These are phyloP conservation scores for Guillardia theta DNA, from an alignment of 78 protist genomes.

Conservation along the genomic window DNA sequence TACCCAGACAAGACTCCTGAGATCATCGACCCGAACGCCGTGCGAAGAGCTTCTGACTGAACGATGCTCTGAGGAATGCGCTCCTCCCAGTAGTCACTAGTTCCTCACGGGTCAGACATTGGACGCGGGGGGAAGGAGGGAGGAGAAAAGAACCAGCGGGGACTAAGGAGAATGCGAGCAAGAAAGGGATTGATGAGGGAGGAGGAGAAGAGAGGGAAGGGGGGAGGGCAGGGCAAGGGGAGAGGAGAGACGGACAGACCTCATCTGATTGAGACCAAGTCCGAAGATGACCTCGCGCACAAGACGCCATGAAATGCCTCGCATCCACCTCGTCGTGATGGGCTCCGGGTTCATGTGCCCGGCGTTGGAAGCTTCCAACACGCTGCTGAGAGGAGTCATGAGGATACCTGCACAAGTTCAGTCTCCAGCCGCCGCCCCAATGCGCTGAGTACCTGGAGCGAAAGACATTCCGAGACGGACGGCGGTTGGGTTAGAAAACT, in stretches of 20 bases:
- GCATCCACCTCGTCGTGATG: conserved; percentile 44
- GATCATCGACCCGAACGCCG: background rate
- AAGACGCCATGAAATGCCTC: conserved; percentile 43
- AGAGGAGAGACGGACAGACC: background rate
- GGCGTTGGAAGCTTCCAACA: conserved; percentile 66
- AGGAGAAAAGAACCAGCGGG: background rate
- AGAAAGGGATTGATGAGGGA: background rate
- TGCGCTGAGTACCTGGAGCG: background rate
- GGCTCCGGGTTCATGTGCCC: conserved; percentile 63
- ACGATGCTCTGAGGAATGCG: conserved; percentile 16
- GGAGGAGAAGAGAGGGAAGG: background rate
- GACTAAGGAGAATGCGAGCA: background rate
- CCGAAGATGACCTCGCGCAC: conserved; percentile 66
- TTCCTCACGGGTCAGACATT: background rate
- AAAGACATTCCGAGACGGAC: conserved; percentile 7
- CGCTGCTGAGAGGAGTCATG: conserved; percentile 54
- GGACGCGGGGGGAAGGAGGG: background rate
- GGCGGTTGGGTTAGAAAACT: background rate
- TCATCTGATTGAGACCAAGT: conserved; percentile 31
- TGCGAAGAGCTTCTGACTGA: background rate
- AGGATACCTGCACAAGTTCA: conserved; percentile 23
- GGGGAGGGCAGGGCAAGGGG: background rate
- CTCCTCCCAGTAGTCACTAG: conserved; percentile 58
- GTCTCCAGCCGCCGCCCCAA: background rate
- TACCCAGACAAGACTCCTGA: conserved; percentile 48